phyloP scores from a whole-genome alignment of 108 stramenopile genomes.

The Pseudonitzschia multiseries region DNA sequence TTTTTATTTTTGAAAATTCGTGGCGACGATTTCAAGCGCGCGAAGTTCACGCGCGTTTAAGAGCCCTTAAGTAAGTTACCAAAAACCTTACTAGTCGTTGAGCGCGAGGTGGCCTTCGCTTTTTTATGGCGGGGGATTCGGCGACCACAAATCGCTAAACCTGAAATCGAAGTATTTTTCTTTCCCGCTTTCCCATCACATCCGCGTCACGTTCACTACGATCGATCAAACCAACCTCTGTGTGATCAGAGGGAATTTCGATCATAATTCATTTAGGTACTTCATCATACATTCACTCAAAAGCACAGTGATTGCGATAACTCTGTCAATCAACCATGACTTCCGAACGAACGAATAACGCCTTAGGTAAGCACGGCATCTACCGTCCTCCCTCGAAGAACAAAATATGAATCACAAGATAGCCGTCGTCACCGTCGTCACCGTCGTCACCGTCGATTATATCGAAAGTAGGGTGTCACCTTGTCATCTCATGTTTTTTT shows the following conservation, averaged over 20 bases:
- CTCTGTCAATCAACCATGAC: conserved; percentile 1
- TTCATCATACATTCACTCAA: too few relatives aligned
- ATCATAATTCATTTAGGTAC: not conserved
- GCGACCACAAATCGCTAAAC: conserved; percentile 3
- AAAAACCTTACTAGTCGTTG: not conserved
- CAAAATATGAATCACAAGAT: not conserved
- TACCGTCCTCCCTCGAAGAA: not conserved
- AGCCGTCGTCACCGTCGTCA: too few relatives aligned
- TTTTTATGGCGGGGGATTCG: conserved; percentile 1
- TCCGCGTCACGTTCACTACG: too few relatives aligned
- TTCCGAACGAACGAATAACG: not conserved
- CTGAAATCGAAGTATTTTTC: not conserved
- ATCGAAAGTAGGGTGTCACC: not conserved
- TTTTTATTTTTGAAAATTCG: too few relatives aligned
- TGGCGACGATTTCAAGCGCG: too few relatives aligned
- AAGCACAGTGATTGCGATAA: too few relatives aligned
- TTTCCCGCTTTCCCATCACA: not conserved
- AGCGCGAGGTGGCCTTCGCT: not conserved
- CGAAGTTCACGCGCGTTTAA: too few relatives aligned
- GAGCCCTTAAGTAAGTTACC: too few relatives aligned
- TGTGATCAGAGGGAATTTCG: not conserved
- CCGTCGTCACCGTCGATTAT: not conserved
- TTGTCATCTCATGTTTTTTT: not conserved
- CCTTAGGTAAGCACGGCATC: not conserved
- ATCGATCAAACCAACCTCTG: not conserved